Evolutionary conservation across 768 basidiomycete genomes (phyloP), one percentile per base, ranked within the genome.

Genomic region (Sporobolomyces pararoseus): DNA sequence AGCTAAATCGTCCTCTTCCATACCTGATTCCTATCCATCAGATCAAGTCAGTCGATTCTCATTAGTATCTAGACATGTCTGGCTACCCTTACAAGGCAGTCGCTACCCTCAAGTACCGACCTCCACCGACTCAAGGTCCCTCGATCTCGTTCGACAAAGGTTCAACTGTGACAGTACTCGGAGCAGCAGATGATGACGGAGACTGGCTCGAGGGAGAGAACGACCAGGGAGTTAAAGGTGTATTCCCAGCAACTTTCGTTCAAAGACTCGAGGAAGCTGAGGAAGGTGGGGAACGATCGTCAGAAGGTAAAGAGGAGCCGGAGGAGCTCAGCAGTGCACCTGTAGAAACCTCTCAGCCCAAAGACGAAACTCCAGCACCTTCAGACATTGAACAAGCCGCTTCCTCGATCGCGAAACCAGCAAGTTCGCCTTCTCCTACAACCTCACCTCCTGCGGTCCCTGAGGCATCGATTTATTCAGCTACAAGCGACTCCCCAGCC

Each of bases 121-220:
- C 74, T 19, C 70, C 74, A 1, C 71, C 71, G 1, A 39, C 47
- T 16, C 37, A 63, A 10, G 59, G 46, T 2, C 17, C 53, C 14
- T 57, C 52, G 23, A 39, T 74, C 64, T 17, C 50, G 6, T 70
- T 75, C 58, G 39, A 37, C 25, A 63, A 63, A 51, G 74, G 70
- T 23, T 67, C 68, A 34, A 25, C 23, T 4, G 21, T 75, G 34
- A 72, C 54, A n/a, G 71, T 75, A 31, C 31, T 62, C 37, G 55
- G 14, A 5, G 16, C 39, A 1, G 74, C 66, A 4, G 74, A 75
- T 54, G 73, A 71, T 37, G 74, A 75, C 9, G 74, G 70, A 12
- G 74, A 75, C 29, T 75, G 74, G 74, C 58, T 66, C 29, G 54
- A 67, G 37, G 74, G 70, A 17, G 54, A 50, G 47, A 62, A 44